Evolutionary conservation across 371 early-diverging fungal genomes (phyloP).

Genomic region (Rhizopus delemar): DNA sequence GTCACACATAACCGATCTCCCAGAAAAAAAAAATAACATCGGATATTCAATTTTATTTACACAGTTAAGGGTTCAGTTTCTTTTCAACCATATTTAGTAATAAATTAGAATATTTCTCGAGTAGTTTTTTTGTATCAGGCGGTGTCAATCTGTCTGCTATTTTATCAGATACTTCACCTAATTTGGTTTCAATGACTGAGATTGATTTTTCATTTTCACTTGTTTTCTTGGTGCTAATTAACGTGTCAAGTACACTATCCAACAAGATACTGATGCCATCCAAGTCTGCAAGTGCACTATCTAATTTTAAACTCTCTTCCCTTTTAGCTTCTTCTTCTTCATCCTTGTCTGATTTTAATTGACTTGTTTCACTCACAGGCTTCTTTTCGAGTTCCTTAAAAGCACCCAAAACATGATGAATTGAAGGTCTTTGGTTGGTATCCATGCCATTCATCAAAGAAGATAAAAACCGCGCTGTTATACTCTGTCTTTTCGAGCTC

Average conservation of each 20-base stretch:
- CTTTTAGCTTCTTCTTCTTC: neutral
- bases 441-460: slow-evolving; percentile 15
- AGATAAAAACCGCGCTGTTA: slow-evolving; percentile 44
- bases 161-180: slow-evolving; percentile 14
- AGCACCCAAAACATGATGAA: slow-evolving; percentile 24
- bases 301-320: slow-evolving; percentile 13
- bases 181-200: slow-evolving; percentile 18
- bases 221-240: slow-evolving; percentile 6
- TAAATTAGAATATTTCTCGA: slow-evolving; percentile 24
- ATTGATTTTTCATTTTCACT: slow-evolving; percentile 9
- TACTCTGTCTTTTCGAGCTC: slow-evolving; percentile 42
- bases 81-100: slow-evolving; percentile 23
- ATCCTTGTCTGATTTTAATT: neutral
- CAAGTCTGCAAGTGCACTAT: slow-evolving; percentile 30
- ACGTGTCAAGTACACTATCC: slow-evolving; percentile 34
- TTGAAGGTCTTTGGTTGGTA: slow-evolving; percentile 11
- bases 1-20: neutral
- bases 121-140: slow-evolving; percentile 14
- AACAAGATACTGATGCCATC: slow-evolving; percentile 36
- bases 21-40: neutral
- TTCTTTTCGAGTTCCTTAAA: slow-evolving; percentile 10
- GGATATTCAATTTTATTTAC: slow-evolving; percentile 6
- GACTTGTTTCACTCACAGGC: too few species aligned
- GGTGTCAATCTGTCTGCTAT: slow-evolving; percentile 8
- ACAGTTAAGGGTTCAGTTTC: slow-evolving; percentile 16